These are phyloP conservation scores for Croton setiger DNA, from an alignment of 441 rosid genomes.

Conservation along the genomic window DNA sequence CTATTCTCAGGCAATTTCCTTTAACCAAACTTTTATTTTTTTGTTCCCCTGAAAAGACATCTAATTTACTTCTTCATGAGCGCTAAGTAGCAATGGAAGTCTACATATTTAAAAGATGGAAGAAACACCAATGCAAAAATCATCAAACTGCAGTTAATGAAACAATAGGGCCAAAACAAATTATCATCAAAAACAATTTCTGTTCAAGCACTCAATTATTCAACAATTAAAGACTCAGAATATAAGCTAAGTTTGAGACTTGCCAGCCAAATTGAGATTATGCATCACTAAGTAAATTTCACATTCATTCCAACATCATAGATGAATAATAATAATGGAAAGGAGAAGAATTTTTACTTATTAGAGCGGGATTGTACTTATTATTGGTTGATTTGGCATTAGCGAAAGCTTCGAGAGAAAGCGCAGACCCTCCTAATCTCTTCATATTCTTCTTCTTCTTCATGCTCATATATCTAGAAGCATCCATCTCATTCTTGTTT, in stretches of 20 bases:
- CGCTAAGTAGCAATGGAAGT: background rate
- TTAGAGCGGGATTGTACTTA: conserved; percentile 61
- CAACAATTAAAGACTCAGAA: background rate
- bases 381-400: conserved; percentile 53
- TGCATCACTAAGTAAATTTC: background rate
- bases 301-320: background rate
- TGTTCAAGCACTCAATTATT: background rate
- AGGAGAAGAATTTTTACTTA: conserved; percentile 40
- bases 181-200: too few species aligned
- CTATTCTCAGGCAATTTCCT: background rate
- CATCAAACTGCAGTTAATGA: background rate
- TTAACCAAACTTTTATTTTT: background rate
- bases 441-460: conserved; percentile 54
- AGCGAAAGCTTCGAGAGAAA: conserved; percentile 81
- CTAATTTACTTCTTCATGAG: background rate
- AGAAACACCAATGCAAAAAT: background rate
- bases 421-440: conserved; percentile 80
- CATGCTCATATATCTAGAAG: conserved; percentile 28
- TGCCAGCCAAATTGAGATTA: background rate
- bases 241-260: background rate
- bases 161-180: too few species aligned
- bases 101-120: background rate
- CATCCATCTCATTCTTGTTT: conserved; percentile 15
- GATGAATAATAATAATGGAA: background rate
- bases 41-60: background rate